phyloP scores from a whole-genome alignment of 2,329 filamentous ascomycete genomes.

The Ascochyta koolunga region DNA sequence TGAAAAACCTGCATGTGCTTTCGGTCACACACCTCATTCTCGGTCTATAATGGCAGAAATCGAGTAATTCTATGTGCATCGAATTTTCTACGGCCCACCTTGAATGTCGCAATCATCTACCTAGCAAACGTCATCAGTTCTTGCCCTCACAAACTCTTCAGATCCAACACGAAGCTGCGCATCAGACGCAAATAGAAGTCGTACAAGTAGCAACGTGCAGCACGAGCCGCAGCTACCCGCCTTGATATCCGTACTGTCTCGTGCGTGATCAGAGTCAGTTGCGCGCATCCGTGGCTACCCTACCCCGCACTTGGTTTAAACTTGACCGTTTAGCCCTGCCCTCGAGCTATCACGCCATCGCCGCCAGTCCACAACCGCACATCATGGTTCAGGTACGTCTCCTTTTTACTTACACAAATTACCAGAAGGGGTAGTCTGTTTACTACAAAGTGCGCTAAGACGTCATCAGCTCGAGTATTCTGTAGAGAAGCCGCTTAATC shows the following conservation, averaged over 20 bases:
- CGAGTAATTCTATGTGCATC: constrained; percentile 2
- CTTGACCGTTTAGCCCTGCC: constrained; percentile 27
- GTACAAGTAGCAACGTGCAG: constrained; percentile 12
- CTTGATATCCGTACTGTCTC: constrained; percentile 8
- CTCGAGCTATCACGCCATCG: constrained; percentile 35
- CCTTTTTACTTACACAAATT: constrained; percentile 14
- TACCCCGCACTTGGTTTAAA: constrained; percentile 17
- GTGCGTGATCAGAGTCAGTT: constrained; percentile 8
- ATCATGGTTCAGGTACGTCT: constrained; percentile 36
- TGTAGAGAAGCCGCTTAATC: constrained; percentile 55
- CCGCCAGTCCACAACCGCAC: constrained; percentile 30
- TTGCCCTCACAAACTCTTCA: constrained; percentile 6
- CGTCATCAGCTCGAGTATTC: constrained; percentile 48
- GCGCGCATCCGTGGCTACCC: constrained; percentile 12
- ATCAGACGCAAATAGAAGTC: constrained; percentile 1
- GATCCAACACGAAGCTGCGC: constrained; percentile 5
- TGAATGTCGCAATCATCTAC: constrained; percentile 17
- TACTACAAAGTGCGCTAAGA: constrained; percentile 7
- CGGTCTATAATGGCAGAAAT: background rate
- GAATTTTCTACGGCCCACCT: constrained; percentile 1
- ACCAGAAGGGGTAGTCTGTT: constrained; percentile 27
- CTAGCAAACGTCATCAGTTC: constrained; percentile 16
- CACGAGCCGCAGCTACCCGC: constrained; percentile 18
- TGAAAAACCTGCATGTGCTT: background rate
- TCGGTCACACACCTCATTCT: background rate